These are phyloP conservation scores for Fusarium sp. DNA, from an alignment of 2,329 filamentous ascomycete genomes.

Conservation along the genomic window DNA sequence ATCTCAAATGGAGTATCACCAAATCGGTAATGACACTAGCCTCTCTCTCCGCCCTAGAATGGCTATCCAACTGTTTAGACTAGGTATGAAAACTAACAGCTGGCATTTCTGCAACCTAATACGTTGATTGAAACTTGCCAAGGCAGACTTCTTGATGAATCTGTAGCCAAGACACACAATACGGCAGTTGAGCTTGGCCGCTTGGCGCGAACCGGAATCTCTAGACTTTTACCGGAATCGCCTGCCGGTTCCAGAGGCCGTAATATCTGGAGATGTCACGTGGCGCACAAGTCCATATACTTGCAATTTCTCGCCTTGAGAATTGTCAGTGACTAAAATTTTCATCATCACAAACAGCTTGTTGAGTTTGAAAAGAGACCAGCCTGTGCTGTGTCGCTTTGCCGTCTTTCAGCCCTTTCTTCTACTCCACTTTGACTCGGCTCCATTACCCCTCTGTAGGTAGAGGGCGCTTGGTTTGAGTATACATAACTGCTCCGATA, in stretches of 20 bases:
- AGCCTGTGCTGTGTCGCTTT: background rate
- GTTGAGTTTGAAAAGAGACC: background rate
- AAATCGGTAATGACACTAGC: background rate
- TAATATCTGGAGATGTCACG: background rate
- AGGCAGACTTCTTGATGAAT: background rate
- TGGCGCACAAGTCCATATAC: background rate
- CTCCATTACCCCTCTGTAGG: background rate
- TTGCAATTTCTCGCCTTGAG: background rate
- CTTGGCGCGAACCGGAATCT: background rate
- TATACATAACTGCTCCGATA: background rate
- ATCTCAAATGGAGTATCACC: background rate
- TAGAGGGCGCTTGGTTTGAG: background rate
- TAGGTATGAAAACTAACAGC: too few relatives aligned
- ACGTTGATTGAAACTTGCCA: background rate
- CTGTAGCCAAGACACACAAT: background rate
- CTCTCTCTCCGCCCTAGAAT: background rate
- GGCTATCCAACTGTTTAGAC: background rate
- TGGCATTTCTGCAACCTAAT: too few relatives aligned
- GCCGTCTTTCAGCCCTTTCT: background rate
- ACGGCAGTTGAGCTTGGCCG: background rate
- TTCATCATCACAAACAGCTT: background rate
- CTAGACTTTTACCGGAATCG: background rate
- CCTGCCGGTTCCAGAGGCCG: background rate
- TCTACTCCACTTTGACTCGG: background rate
- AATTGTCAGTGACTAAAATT: background rate